Conservation (phyloP, 305 asterid genomes). For the Rubia tinctorum region DNA sequence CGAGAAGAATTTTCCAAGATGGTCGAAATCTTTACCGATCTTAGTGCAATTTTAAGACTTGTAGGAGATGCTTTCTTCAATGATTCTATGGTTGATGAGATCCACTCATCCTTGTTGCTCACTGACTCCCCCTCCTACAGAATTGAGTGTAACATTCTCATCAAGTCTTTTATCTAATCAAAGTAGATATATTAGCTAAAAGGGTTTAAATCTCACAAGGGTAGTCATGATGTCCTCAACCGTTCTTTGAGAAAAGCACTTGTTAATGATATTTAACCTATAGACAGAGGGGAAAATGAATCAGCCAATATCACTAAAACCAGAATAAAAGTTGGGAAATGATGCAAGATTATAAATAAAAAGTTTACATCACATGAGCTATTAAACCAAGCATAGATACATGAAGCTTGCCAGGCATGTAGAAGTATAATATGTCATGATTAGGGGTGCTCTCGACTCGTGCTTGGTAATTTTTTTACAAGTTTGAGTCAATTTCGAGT, state of each 20-base stretch:
- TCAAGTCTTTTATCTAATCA: background rate
- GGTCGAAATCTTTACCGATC: conserved; percentile 52
- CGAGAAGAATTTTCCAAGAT: background rate
- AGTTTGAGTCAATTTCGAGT: no score
- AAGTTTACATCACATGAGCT: background rate
- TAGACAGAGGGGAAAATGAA: conserved; percentile 15
- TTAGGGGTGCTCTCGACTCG: no score
- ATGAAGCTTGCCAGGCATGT: background rate
- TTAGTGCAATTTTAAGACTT: conserved; percentile 80
- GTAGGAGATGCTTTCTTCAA: conserved; percentile 81
- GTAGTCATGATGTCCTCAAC: conserved; percentile 70
- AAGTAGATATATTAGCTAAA: background rate
- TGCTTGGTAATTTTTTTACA: no score
- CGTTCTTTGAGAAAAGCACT: conserved; percentile 72
- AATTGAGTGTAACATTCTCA: conserved; percentile 15
- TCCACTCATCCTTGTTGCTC: conserved; percentile 57
- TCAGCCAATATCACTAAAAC: background rate
- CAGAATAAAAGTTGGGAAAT: background rate
- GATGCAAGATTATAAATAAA: background rate
- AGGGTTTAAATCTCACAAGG: conserved; percentile 47
- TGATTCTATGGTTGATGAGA: conserved; percentile 59
- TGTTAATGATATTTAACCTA: conserved; percentile 67
- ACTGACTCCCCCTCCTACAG: conserved; percentile 55
- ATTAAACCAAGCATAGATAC: background rate
- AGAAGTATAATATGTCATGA: background rate